These are phyloP conservation scores for Xerocomus potaroensis DNA, from an alignment of 768 basidiomycete species.

Conservation along the genomic window DNA sequence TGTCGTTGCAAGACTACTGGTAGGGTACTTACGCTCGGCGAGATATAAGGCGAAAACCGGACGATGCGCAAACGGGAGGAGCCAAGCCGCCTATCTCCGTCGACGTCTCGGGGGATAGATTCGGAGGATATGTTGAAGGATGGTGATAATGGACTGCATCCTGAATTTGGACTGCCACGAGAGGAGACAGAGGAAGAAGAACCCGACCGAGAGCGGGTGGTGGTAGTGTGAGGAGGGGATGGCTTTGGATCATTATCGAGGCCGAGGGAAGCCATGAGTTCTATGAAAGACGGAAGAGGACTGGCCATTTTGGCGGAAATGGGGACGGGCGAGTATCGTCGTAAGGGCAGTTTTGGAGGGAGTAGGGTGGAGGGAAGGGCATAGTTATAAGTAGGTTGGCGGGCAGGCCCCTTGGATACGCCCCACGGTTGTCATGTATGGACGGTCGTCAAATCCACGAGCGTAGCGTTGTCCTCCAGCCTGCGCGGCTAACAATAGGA, in stretches of 20 bases:
- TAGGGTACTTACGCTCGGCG: conserved; percentile 23
- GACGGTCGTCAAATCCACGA: conserved; percentile 30
- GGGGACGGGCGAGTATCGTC: conserved; percentile 21
- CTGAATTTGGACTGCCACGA: conserved; percentile 34
- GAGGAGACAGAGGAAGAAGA: conserved; percentile 47
- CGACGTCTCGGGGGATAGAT: conserved; percentile 26
- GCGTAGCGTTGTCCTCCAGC: conserved; percentile 22
- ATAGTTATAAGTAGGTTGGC: conserved; percentile 25
- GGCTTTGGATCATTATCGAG: conserved; percentile 48
- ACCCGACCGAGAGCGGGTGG: conserved; percentile 33
- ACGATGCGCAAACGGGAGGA: conserved; percentile 25
- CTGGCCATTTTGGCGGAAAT: conserved; percentile 47
- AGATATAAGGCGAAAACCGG: conserved; percentile 30
- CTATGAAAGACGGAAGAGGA: conserved; percentile 80
- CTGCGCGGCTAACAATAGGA: conserved; percentile 37
- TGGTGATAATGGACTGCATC: conserved; percentile 29
- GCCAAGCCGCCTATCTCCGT: conserved; percentile 26
- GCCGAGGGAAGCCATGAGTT: conserved; percentile 82
- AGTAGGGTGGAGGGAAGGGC: conserved; percentile 11
- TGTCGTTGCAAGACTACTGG: not conserved
- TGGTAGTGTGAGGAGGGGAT: conserved; percentile 26
- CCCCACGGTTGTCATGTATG: conserved; percentile 36
- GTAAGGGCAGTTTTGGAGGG: conserved; percentile 14
- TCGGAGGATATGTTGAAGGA: conserved; percentile 34
- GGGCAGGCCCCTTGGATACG: conserved; percentile 29